These are phyloP conservation scores for Massarina eburnea DNA, from an alignment of 2,329 filamentous ascomycete species.

Conservation along the genomic window DNA sequence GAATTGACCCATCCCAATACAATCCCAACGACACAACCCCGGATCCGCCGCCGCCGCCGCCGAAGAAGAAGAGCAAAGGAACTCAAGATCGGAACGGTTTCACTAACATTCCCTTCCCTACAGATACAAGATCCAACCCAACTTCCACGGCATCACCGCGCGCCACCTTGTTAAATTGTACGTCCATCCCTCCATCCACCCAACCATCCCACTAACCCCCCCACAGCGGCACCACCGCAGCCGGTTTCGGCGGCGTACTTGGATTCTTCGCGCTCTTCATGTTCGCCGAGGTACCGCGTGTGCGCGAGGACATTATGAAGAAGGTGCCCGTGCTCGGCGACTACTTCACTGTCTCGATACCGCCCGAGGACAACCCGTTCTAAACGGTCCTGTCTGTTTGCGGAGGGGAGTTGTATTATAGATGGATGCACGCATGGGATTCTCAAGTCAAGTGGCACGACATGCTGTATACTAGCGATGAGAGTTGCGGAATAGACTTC, in stretches of 20 bases:
- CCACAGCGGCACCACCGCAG: slow-evolving; percentile 47
- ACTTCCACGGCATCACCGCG: slow-evolving; percentile 55
- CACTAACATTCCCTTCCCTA: slow-evolving; percentile 17
- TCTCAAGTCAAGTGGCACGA: slow-evolving; percentile 12
- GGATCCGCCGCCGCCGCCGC: too few species aligned
- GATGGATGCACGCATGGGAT: slow-evolving; percentile 7
- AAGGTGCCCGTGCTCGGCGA: slow-evolving; percentile 60
- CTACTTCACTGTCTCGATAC: slow-evolving; percentile 59
- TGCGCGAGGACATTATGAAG: slow-evolving; percentile 63
- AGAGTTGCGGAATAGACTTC: slow-evolving; percentile 32
- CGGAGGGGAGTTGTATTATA: slow-evolving; percentile 17
- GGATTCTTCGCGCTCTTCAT: slow-evolving; percentile 65
- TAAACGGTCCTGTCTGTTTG: slow-evolving; percentile 27
- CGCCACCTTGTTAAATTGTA: slow-evolving; percentile 48
- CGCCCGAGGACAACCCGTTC: slow-evolving; percentile 66
- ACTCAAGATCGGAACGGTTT: background rate
- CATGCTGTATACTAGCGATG: slow-evolving; percentile 34
- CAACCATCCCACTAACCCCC: background rate
- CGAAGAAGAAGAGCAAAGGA: too few species aligned
- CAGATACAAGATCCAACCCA: slow-evolving; percentile 53
- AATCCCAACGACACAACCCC: background rate
- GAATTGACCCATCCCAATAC: background rate
- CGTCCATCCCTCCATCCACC: slow-evolving; percentile 26
- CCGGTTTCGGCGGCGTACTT: slow-evolving; percentile 58
- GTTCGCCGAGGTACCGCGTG: slow-evolving; percentile 64